These are phyloP conservation scores for Corchorus olitorius DNA, from an alignment of 345 rosid species.

Conservation along the genomic window DNA sequence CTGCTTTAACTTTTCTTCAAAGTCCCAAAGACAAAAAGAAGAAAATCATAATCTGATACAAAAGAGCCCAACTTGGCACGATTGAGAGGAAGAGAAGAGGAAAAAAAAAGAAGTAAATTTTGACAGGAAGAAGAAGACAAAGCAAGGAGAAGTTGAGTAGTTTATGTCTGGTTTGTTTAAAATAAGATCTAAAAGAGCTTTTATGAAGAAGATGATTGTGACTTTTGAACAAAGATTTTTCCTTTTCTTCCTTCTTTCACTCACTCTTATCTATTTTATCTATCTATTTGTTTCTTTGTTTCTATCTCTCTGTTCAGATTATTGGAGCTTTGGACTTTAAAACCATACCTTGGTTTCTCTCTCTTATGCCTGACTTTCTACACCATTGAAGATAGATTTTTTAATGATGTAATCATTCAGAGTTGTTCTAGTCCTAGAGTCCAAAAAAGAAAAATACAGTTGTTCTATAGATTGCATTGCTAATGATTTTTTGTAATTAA, in stretches of 20 bases:
- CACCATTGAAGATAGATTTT: neutral
- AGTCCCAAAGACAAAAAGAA: slow-evolving; percentile 19
- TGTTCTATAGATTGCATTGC: neutral
- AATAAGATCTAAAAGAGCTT: slow-evolving; percentile 43
- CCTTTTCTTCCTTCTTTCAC: neutral
- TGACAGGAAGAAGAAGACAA: neutral
- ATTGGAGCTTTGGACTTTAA: slow-evolving; percentile 2
- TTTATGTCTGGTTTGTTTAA: slow-evolving; percentile 36
- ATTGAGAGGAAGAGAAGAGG: neutral
- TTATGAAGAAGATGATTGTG: slow-evolving; percentile 31
- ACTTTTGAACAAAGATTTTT: slow-evolving; percentile 49
- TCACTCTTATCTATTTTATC: neutral
- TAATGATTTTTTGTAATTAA: neutral
- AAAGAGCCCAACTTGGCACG: slow-evolving; percentile 5
- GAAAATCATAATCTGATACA: slow-evolving; percentile 18
- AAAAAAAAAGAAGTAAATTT: neutral
- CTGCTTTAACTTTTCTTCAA: neutral
- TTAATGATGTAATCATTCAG: neutral
- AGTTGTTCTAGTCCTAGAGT: neutral
- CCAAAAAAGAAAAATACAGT: too few relatives aligned
- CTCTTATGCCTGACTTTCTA: neutral
- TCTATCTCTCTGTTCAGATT: neutral
- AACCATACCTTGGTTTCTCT: neutral
- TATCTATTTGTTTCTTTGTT: neutral
- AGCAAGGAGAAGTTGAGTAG: slow-evolving; percentile 29